Percentiles rank a stretch among this genome's conserved stretches.
phyloP scores from a whole-genome alignment of 768 basidiomycete genomes.

The Boletus sp. region DNA sequence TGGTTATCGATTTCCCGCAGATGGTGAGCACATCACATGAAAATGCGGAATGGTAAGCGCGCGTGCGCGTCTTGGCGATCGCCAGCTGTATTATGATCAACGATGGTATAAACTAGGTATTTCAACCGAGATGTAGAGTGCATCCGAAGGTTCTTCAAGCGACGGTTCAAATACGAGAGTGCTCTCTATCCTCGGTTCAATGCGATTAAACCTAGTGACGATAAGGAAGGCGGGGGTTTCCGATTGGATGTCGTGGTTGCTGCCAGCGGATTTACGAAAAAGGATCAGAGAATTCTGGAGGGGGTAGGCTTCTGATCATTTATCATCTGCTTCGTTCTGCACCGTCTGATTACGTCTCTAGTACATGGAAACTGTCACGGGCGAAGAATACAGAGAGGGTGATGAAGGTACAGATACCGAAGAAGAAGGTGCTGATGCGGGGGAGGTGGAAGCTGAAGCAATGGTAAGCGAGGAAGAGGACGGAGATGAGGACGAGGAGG shows the following conservation, averaged over 20 bases:
- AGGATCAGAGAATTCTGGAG: conserved; percentile 79
- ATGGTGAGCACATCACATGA: conserved; percentile 97
- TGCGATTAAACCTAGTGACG: conserved; percentile 31
- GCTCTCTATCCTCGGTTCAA: conserved; percentile 84
- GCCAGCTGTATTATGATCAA: conserved; percentile 6
- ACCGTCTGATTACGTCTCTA: conserved; percentile 33
- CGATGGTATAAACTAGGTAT: conserved; percentile 59
- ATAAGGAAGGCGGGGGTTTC: conserved; percentile 52
- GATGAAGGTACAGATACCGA: conserved; percentile 30
- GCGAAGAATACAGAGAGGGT: conserved; percentile 33
- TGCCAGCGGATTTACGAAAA: conserved; percentile 89
- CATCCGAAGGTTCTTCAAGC: conserved; percentile 87
- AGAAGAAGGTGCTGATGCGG: conserved; percentile 39
- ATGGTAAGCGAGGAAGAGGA: conserved; percentile 28
- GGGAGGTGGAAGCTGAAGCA: conserved; percentile 37
- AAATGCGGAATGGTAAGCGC: conserved; percentile 89
- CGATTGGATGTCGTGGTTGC: conserved; percentile 87
- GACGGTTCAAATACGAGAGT: conserved; percentile 92
- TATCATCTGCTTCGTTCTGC: conserved; percentile 17
- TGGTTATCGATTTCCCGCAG: conserved; percentile 98
- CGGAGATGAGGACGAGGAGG: conserved; percentile 36
- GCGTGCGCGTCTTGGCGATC: conserved; percentile 12
- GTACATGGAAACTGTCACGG: conserved; percentile 64
- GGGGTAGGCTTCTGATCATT: conserved; percentile 55
- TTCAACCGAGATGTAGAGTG: conserved; percentile 99